Conservation (phyloP, 495 filamentous ascomycete species). For the Tuber borchii region DNA sequence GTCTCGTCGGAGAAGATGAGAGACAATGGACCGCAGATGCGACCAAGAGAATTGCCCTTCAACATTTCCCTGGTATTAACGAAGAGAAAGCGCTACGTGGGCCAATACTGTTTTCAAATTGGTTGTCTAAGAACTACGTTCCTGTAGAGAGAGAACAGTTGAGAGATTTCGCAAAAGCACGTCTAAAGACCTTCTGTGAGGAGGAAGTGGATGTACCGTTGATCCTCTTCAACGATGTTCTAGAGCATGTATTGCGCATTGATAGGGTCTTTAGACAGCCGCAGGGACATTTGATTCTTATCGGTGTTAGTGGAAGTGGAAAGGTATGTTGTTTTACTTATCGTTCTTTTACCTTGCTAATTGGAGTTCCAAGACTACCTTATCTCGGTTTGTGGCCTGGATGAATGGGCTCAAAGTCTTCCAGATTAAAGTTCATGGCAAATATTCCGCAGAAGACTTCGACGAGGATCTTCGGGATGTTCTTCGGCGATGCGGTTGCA, state of each 20-base stretch:
- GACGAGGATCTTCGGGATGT: constrained; percentile 95
- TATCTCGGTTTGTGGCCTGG: constrained; percentile 97
- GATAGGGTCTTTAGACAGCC: constrained; percentile 98
- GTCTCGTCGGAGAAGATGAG: constrained; percentile 88
- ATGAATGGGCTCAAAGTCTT: constrained; percentile 99
- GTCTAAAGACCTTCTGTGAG: constrained; percentile 96
- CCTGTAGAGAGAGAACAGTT: constrained; percentile 91
- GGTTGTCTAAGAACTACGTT: constrained; percentile 98
- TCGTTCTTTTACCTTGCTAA: constrained; percentile 16
- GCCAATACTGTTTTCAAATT: constrained; percentile 96
- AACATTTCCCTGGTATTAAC: constrained; percentile 89
- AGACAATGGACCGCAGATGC: constrained; percentile 88
- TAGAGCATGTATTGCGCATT: constrained; percentile 95
- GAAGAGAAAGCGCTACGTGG: constrained; percentile 80
- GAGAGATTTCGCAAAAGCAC: constrained; percentile 93
- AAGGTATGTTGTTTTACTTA: constrained; percentile 49
- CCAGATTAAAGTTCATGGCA: constrained; percentile 99
- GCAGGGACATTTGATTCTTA: constrained; percentile 94
- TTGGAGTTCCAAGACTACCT: constrained; percentile 58
- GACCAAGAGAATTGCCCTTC: constrained; percentile 73
- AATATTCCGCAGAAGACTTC: constrained; percentile 97
- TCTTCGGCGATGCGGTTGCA: constrained; percentile 87
- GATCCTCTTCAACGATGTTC: constrained; percentile 94
- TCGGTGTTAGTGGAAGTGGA: constrained; percentile 94
- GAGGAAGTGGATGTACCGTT: constrained; percentile 98